Percentiles rank a stretch among this genome's conserved stretches.
These are phyloP conservation scores for Salix arbutifolia DNA, from an alignment of 345 rosid genomes.

Conservation along the genomic window DNA sequence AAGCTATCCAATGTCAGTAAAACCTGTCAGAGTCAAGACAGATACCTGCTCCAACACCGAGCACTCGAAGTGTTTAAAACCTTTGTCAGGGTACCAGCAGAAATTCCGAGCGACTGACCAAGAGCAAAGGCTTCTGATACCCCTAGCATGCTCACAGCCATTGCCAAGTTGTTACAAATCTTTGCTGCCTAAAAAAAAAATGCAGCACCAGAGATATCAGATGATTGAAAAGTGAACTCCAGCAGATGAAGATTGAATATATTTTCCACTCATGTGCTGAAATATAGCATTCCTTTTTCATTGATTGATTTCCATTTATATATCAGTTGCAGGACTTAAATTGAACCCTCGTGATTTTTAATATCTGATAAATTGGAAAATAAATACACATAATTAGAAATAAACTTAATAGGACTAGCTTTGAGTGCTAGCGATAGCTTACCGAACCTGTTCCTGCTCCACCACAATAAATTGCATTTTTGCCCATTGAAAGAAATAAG, in stretches of 20 bases:
- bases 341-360: neutral
- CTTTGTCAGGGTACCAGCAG: constrained; percentile 58
- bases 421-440: constrained; percentile 31
- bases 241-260: neutral
- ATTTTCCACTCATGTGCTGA: neutral
- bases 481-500: constrained; percentile 76
- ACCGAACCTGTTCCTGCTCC: constrained; percentile 94
- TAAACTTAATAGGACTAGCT: neutral
- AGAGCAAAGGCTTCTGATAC: constrained; percentile 88
- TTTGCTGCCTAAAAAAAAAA: constrained; percentile 67
- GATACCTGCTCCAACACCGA: constrained; percentile 90
- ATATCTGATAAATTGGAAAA: neutral
- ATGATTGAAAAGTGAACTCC: neutral
- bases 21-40: constrained; percentile 1
- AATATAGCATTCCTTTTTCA: neutral
- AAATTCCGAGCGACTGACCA: constrained; percentile 80
- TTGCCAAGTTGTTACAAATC: constrained; percentile 86
- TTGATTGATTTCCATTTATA: neutral
- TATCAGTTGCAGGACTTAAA: neutral
- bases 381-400: neutral
- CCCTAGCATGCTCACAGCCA: constrained; percentile 95
- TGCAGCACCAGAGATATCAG: constrained; percentile 10
- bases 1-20: neutral
- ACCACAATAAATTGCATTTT: constrained; percentile 73
- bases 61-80: constrained; percentile 87